Conservation (phyloP, 2,329 filamentous ascomycete genomes). For the Alternaria sp. region DNA sequence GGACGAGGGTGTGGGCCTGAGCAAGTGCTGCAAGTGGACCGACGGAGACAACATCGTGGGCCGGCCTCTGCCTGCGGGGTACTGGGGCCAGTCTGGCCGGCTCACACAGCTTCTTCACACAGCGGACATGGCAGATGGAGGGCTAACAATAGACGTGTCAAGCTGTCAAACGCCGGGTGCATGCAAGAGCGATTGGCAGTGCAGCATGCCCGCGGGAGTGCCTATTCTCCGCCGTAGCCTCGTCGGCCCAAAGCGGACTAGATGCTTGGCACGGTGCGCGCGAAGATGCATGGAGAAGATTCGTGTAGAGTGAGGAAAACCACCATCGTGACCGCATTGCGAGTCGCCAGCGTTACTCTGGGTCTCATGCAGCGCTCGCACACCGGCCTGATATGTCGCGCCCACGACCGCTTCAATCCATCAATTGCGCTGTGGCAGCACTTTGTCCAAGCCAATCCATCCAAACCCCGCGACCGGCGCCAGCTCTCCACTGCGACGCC, state of each 20-base stretch:
- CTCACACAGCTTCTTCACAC: not conserved
- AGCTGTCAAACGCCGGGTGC: not conserved
- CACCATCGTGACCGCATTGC: constrained; percentile 7
- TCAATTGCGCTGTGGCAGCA: constrained; percentile 46
- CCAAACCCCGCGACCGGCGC: constrained; percentile 24
- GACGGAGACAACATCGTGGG: constrained; percentile 1
- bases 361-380: constrained; percentile 39
- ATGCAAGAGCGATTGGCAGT: constrained; percentile 12
- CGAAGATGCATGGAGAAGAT: constrained; percentile 10
- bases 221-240: constrained; percentile 12
- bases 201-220: constrained; percentile 29
- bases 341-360: constrained; percentile 15
- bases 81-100: constrained; percentile 7
- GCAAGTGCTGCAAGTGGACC: constrained; percentile 14
- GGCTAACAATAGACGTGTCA: constrained; percentile 5
- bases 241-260: constrained; percentile 21
- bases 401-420: constrained; percentile 45
- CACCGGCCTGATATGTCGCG: constrained; percentile 41
- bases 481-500: constrained; percentile 27
- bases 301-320: constrained; percentile 5
- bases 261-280: constrained; percentile 25
- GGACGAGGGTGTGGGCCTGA: constrained; percentile 15
- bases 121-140: constrained; percentile 6
- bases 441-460: constrained; percentile 34
- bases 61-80: constrained; percentile 3